phyloP scores from a whole-genome alignment of 2,329 filamentous ascomycete species.

The Aspergillus latus region DNA sequence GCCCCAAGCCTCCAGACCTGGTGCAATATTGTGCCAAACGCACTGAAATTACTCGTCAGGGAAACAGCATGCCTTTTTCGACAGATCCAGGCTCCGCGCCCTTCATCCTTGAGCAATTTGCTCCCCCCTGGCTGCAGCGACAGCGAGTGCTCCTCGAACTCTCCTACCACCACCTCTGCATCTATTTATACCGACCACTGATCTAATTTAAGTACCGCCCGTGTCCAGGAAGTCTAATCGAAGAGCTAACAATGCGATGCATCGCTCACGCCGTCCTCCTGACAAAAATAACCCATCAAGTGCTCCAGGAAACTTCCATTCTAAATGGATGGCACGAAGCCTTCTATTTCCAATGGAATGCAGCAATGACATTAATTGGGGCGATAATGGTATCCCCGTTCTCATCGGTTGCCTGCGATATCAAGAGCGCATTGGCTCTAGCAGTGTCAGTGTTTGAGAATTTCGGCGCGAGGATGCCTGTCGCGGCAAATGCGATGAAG shows the following conservation, averaged over 20 bases:
- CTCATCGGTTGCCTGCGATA: not conserved
- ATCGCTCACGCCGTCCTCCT: not conserved
- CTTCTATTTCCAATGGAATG: conserved; percentile 32
- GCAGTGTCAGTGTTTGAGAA: conserved; percentile 40
- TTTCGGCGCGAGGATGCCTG: conserved; percentile 38
- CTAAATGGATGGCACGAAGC: conserved; percentile 31
- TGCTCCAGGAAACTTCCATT: conserved; percentile 13
- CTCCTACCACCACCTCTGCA: not conserved
- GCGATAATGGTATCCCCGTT: conserved; percentile 35
- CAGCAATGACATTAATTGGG: conserved; percentile 36
- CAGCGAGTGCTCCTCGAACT: conserved; percentile 7
- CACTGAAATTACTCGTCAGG: not conserved
- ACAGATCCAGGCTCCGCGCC: not conserved
- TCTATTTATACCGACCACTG: conserved; percentile 1
- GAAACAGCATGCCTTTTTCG: not conserved
- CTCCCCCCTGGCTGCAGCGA: conserved; percentile 6
- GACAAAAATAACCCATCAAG: not conserved
- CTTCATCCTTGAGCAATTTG: not conserved
- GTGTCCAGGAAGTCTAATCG: not conserved
- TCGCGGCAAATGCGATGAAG: conserved; percentile 37
- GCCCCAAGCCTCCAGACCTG: not conserved
- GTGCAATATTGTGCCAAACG: not conserved
- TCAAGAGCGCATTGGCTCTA: conserved; percentile 34
- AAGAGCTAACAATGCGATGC: not conserved
- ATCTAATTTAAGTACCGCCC: not conserved